Base-by-base conservation (phyloP, 805 yeast genomes). In the Lipomyces sp. region DNA sequence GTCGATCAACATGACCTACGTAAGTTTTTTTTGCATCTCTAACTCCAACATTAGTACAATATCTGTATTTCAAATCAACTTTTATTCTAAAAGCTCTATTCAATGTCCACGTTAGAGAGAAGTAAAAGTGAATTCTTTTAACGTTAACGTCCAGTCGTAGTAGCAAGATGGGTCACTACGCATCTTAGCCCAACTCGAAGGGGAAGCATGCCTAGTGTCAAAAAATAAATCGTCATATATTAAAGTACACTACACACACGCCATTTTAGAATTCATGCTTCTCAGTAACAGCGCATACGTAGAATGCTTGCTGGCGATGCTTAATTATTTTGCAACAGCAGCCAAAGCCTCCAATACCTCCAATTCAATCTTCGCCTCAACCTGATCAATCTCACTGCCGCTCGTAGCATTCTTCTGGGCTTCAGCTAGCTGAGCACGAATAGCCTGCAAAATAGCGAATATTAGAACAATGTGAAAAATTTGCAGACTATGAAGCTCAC, bases 291-390 rank as follows among this genome's bases (percentile, higher is more conserved):
- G 18, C 48, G 8, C 48, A n/a, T 42, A 7, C 24, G 10, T 15
- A 15, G 7, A 13, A 15, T 13, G 45, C 18, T 11, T 42, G 15
- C 48, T 42, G n/a, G n/a, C 24, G 10, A 13, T n/a, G n/a, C 48
- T 42, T 42, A 42, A 42, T n/a, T 85, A 88, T 81, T 89, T 88
- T 75, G 90, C 92, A 79, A 89, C 87, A 74, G 88, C 86, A 80
- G 90, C 89, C 79, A 94, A 85, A 75, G 97, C 95, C 87, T 94
- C 97, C 79, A 95, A 87, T 65, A 95, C 97, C 83, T 95, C 98
- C 77, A 94, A 84, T 85, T 94, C 95, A 78, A 95, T 91, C 80
- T 88, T 87, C 76, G 98, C 98, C 83, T 90, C 96, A 72, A 97
- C 96, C 74, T 96, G 95, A 72, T 86, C 90, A 66, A 85, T 86